phyloP scores from a whole-genome alignment of 345 rosid species.

The Aethionema arabicum region DNA sequence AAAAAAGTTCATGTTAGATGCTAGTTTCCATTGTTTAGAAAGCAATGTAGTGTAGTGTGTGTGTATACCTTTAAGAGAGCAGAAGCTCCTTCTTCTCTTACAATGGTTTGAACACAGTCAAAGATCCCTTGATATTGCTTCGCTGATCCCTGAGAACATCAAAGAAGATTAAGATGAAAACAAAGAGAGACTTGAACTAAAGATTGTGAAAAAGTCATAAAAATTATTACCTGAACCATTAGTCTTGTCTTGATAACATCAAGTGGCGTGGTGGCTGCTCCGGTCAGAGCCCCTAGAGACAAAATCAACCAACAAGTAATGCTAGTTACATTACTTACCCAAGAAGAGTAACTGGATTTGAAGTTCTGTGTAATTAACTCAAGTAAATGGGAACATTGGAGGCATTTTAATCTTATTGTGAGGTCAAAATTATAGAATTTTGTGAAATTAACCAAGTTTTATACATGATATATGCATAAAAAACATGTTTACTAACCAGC shows the following conservation, averaged over 20 bases:
- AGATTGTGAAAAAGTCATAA: background rate
- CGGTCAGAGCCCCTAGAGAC: slow-evolving; percentile 80
- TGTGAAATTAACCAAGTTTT: too few species aligned
- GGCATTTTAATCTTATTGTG: too few species aligned
- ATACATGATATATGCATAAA: slow-evolving; percentile 7
- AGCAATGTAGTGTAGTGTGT: background rate
- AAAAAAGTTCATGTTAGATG: background rate
- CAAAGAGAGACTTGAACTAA: slow-evolving; percentile 1
- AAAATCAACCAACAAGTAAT: background rate
- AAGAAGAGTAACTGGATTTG: background rate
- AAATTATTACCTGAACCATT: slow-evolving; percentile 78
- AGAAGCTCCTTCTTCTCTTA: slow-evolving; percentile 80
- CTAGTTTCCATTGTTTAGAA: background rate
- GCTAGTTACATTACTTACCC: background rate
- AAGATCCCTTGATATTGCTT: slow-evolving; percentile 76
- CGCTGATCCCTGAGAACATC: slow-evolving; percentile 60
- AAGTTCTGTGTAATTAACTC: background rate
- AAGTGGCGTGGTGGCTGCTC: slow-evolving; percentile 95
- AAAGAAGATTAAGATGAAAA: background rate
- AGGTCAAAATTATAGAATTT: too few species aligned
- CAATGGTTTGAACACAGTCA: slow-evolving; percentile 84
- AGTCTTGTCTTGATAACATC: slow-evolving; percentile 96
- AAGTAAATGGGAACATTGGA: background rate
- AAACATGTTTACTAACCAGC: slow-evolving; percentile 55
- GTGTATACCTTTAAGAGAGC: slow-evolving; percentile 82